Base-by-base conservation (phyloP, 108 stramenopile genomes). In the Stephanodiscus triporus region DNA sequence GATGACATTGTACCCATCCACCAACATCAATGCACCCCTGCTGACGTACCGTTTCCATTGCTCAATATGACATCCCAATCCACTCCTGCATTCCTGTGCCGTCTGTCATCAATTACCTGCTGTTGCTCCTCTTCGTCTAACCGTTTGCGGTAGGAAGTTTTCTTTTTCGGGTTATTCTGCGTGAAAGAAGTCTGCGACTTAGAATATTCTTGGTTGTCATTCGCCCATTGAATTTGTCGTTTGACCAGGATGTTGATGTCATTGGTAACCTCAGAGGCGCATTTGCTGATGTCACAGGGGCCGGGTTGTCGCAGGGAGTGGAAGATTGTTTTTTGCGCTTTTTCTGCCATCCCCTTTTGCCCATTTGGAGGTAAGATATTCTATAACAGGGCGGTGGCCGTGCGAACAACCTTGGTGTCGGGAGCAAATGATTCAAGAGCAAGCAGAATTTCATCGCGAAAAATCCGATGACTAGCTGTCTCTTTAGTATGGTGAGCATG, bases 1-100 rank as follows among this genome's bases (percentile, higher is more conserved):
- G 20, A 95, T 91, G 58, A 95, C 81, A 71, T 95, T 95, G 77
- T 95, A 95, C 0, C 87, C 94, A 78, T 95, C 94, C 1, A 95
- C 94, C 43, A 95, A 65, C 58, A 95, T 86, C 0, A 95, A 73
- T 5, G 94, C n/a, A n/a, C 89, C 58, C 81, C 69, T 17, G 86
- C 72, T 26, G 73, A 40, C 4, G 87, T 89, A 27, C 78, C 86
- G 75, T 87, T 89, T 0, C 71, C 71, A 62, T 78, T 65, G n/a
- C 40, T 60, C 26, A 94, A 65, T 54, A 94, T 87, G 23, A 94
- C 90, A 63, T 89, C 89, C 92, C 92, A 94, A 75, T 94, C 81
- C 9, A 87, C 87, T 66, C 90, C 87, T 30, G 88, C 78, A 27
- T 88, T 88, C 32, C 85, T 80, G 37, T 73, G 73, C 42, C 65